These are phyloP conservation scores for Oemleria cerasiformis DNA, from an alignment of 306 rosid species.

Conservation along the genomic window DNA sequence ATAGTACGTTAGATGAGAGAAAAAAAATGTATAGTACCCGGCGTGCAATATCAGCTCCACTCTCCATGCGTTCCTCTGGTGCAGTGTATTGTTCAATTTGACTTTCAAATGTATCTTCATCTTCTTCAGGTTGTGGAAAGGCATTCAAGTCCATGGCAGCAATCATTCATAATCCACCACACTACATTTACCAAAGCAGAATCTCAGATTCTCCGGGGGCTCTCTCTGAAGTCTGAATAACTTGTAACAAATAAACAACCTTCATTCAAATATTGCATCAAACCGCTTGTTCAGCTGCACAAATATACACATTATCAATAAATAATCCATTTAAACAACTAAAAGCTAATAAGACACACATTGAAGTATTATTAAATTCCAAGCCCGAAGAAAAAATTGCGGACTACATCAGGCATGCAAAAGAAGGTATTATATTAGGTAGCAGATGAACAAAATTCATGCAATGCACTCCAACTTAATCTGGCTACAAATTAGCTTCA, in stretches of 20 bases:
- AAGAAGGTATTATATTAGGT: not conserved
- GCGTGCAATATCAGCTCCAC: conserved; percentile 77
- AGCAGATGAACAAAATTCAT: not conserved
- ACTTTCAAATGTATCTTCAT: conserved; percentile 65
- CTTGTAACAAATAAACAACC: not conserved
- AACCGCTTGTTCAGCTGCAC: conserved; percentile 2
- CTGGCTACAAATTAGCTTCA: conserved; percentile 8
- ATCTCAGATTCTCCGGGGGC: not conserved
- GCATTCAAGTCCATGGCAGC: conserved; percentile 98
- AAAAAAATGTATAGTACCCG: conserved; percentile 53
- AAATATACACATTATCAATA: not conserved
- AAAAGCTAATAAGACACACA: not conserved
- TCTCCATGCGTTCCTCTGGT: conserved; percentile 73
- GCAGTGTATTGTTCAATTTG: conserved; percentile 31
- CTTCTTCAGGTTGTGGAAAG: conserved; percentile 93
- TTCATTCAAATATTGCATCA: conserved; percentile 16
- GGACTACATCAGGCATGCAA: not conserved
- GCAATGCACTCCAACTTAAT: not conserved
- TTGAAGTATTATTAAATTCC: not conserved
- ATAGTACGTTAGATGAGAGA: conserved; percentile 1
- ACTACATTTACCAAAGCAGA: conserved; percentile 42
- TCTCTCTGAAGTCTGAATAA: not conserved
- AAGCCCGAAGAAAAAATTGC: not conserved
- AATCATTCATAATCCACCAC: conserved; percentile 66
- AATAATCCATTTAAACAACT: not conserved